Conservation (phyloP, 2,329 filamentous ascomycete genomes). For the Xylaria sp. region DNA sequence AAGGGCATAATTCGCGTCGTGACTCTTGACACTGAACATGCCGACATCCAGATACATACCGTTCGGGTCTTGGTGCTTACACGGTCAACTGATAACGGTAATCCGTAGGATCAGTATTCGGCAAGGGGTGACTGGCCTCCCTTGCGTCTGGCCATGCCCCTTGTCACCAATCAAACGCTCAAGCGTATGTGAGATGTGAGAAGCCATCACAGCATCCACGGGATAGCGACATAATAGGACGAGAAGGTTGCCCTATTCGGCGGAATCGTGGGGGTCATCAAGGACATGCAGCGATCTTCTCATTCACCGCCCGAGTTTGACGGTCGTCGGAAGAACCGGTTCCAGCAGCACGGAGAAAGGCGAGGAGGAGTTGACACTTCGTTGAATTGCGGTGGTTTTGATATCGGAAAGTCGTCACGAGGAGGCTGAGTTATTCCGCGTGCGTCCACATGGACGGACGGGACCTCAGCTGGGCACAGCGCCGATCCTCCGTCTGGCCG, state of each 20-base stretch:
- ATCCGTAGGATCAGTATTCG: background rate
- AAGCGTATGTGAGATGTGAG: background rate
- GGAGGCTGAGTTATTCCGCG: background rate
- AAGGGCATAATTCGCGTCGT: background rate
- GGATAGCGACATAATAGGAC: constrained; percentile 1
- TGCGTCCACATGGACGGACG: background rate
- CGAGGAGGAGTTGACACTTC: background rate
- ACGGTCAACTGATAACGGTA: background rate
- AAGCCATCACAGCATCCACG: constrained; percentile 1
- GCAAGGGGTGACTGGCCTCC: background rate
- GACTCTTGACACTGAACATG: background rate
- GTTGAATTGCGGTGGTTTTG: background rate
- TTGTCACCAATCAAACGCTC: background rate
- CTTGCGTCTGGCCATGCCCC: background rate
- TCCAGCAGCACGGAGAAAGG: background rate
- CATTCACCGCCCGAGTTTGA: background rate
- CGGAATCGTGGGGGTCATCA: constrained; percentile 15
- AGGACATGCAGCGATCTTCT: background rate
- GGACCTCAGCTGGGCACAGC: background rate
- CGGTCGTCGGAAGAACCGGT: background rate
- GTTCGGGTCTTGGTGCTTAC: background rate
- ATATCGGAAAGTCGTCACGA: background rate
- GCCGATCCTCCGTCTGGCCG: background rate
- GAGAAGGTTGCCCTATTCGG: constrained; percentile 21
- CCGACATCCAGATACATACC: background rate